These are phyloP conservation scores for Penicillium janthinellum DNA, from an alignment of 2,329 filamentous ascomycete species.

Conservation along the genomic window DNA sequence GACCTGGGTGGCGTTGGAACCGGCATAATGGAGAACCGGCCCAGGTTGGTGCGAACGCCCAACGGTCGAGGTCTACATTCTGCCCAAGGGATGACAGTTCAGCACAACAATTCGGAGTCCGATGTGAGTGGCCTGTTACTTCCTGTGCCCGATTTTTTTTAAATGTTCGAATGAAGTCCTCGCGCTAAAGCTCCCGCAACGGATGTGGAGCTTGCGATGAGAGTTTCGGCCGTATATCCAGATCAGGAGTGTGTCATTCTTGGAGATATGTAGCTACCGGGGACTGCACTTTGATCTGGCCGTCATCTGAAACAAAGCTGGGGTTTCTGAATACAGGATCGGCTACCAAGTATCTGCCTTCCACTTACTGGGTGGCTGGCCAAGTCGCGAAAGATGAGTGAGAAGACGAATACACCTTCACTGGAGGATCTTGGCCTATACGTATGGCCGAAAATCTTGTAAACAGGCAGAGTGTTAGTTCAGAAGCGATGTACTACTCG, in stretches of 20 bases:
- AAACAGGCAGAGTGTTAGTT: too few relatives aligned
- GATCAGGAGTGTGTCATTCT: background rate
- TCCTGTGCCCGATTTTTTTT: too few relatives aligned
- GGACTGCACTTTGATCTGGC: too few relatives aligned
- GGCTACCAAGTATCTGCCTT: too few relatives aligned
- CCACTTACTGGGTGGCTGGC: background rate
- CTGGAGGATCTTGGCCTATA: too few relatives aligned
- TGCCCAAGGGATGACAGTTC: conserved; percentile 4
- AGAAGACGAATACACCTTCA: too few relatives aligned
- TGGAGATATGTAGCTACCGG: background rate
- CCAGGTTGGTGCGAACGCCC: conserved; percentile 26
- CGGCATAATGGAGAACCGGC: conserved; percentile 18
- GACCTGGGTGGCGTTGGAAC: conserved; percentile 26
- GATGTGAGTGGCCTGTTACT: background rate
- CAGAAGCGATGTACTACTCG: too few relatives aligned
- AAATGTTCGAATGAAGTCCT: background rate
- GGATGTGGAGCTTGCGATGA: background rate
- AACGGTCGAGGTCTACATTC: conserved; percentile 11
- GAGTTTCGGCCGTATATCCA: conserved; percentile 15
- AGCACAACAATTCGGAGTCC: background rate
- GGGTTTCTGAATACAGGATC: too few relatives aligned
- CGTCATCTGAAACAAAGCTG: too few relatives aligned
- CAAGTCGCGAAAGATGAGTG: background rate
- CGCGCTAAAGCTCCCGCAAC: background rate
- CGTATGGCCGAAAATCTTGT: too few relatives aligned